Percentiles rank a stretch among this genome's conserved stretches.
Evolutionary conservation across 768 basidiomycete species (phyloP).

Genomic region (Leccinum imitatum): DNA sequence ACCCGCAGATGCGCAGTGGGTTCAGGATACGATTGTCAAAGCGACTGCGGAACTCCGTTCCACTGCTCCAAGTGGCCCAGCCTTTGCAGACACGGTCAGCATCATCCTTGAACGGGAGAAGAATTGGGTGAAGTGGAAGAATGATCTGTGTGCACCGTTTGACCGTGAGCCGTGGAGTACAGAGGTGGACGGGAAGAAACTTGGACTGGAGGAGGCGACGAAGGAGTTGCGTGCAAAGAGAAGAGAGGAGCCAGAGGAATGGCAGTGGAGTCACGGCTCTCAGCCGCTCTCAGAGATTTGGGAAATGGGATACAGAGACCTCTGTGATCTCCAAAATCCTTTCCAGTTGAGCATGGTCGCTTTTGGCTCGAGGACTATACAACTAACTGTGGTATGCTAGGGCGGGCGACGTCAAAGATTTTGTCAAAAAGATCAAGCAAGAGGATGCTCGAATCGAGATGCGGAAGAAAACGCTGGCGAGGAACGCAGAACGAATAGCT

Average conservation of each 20-base stretch:
- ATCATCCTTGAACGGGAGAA: conserved; percentile 78
- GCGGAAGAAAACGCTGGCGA: conserved; percentile 42
- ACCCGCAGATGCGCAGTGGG: conserved; percentile 68
- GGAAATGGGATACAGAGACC: conserved; percentile 73
- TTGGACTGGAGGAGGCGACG: conserved; percentile 65
- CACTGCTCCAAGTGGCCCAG: conserved; percentile 75
- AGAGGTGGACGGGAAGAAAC: conserved; percentile 47
- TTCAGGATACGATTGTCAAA: conserved; percentile 65
- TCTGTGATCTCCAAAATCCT: conserved; percentile 60
- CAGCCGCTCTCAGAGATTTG: conserved; percentile 77
- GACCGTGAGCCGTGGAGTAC: conserved; percentile 66
- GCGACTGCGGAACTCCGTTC: conserved; percentile 56
- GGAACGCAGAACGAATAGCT: conserved; percentile 38
- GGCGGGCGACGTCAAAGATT: conserved; percentile 72
- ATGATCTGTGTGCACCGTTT: conserved; percentile 75
- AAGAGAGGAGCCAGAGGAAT: conserved; percentile 57
- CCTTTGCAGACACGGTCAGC: conserved; percentile 71
- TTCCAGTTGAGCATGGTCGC: conserved; percentile 54
- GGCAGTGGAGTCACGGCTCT: conserved; percentile 66
- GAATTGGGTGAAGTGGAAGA: conserved; percentile 92
- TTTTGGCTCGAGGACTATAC: conserved; percentile 3
- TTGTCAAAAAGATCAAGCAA: conserved; percentile 65
- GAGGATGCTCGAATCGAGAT: conserved; percentile 63
- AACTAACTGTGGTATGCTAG: conserved; percentile 35
- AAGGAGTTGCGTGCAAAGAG: conserved; percentile 49